phyloP scores from a whole-genome alignment of 1,284 basidiomycete genomes.

The Malassezia globosa region DNA sequence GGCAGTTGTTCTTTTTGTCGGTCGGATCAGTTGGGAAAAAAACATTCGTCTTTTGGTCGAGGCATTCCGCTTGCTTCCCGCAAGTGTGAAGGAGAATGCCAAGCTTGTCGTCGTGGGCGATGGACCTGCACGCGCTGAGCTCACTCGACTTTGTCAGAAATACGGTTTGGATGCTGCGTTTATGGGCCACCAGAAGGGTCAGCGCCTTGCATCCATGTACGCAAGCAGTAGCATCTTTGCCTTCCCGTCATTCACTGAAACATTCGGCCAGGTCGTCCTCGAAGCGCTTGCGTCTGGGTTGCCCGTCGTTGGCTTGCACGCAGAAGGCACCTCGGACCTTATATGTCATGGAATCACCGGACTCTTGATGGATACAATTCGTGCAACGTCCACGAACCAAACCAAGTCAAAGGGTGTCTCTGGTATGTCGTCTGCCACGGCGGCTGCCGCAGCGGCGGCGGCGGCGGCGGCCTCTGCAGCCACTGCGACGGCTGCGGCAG shows the following conservation, averaged over 20 bases:
- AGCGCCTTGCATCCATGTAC: conserved; percentile 48
- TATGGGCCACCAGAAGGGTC: conserved; percentile 51
- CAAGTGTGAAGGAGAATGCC: conserved; percentile 36
- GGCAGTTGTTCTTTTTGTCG: conserved; percentile 48
- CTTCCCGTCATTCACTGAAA: conserved; percentile 54
- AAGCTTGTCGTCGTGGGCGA: conserved; percentile 55
- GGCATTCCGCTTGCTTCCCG: conserved; percentile 49
- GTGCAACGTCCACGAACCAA: neutral
- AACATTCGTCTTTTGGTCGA: conserved; percentile 54
- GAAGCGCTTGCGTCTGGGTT: conserved; percentile 54
- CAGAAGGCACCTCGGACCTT: conserved; percentile 55
- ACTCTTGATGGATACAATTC: conserved; percentile 42
- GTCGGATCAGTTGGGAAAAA: conserved; percentile 54
- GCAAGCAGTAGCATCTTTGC: conserved; percentile 54
- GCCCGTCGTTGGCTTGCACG: conserved; percentile 54
- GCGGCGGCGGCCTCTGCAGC: neutral
- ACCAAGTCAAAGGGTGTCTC: no score
- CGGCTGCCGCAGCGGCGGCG: neutral
- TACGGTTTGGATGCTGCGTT: conserved; percentile 51
- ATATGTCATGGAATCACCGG: conserved; percentile 52
- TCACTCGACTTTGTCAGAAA: conserved; percentile 50
- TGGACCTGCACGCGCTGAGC: conserved; percentile 51
- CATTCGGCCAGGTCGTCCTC: conserved; percentile 54
- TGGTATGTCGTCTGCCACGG: no score
- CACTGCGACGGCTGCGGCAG: no score